Evolutionary conservation across 768 basidiomycete species (phyloP), one percentile per base, ranked within the genome.

Genomic region (Calocybe cyanea): DNA sequence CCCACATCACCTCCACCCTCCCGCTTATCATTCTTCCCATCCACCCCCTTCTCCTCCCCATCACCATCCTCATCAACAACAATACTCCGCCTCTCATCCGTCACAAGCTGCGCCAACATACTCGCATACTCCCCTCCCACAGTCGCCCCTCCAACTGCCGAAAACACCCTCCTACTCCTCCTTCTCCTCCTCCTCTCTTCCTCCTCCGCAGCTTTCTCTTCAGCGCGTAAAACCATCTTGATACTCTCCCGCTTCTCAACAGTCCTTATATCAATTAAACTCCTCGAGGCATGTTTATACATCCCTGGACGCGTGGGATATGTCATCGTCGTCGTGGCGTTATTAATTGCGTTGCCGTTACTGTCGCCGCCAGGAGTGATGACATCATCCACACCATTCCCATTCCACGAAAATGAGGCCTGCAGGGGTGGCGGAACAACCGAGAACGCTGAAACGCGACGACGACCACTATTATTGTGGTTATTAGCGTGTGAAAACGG

Each of bases 231-330:
- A 50, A 65, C 53, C 49, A 54, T 61, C 59, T 60, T 58, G 7
- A 61, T 51, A 56, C 50, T 56, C 57, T 63, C 66, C 51, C 59
- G 58, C 48, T 56, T 63, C 56, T 55, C 62, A 7, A 63, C 41
- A 41, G 62, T 53, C 53, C 65, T 57, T 23, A 87, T 62, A 57
- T 87, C 75, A 41, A 84, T 60, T 74, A 86, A 75, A 57, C 85
- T 87, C 54, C 64, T 72, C 40, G 85, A 86, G 0, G 76, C 74
- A 31, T 72, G 75, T 43, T 77, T 79, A 57, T 79, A 79, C 57
- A 85, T 70, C 38, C 67, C 65, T 4, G 80, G 76, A 17, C 65
- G 60, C 25, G 46, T n/a, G 46, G 28, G 20, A 43, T 32, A 32
- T 32, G 31, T 32, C n/a, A 8, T n/a, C n/a, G n/a, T 8, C 31